Evolutionary conservation across 2,329 filamentous ascomycete genomes (phyloP), one percentile per base, ranked within the genome.

Genomic region (Aureobasidium sp.): DNA sequence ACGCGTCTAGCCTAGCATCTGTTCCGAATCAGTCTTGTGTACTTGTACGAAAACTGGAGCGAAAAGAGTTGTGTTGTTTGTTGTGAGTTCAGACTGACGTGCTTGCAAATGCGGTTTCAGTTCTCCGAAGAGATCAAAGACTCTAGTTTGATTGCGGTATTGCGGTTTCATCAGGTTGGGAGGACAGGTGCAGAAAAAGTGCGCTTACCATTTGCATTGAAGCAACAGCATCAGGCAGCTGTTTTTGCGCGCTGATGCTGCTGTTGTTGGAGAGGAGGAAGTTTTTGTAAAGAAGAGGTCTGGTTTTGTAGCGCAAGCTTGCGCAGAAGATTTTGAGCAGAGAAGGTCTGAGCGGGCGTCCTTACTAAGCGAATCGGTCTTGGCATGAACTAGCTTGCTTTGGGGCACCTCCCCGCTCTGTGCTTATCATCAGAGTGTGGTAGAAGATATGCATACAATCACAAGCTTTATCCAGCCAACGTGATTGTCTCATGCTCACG

Each of bases 51-150:
- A 46, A 3, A 7, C 5, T 23, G 34, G 27, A 42, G 47, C 29
- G 37, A 51, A 51, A 9, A 32, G 7, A 44, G 34, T 32, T 42
- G 58, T 7, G 9, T 32, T 46, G 39, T 34, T 44, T 57, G 53
- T 57, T 46, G 37, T 53, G 52, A 63, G 46, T 67, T 94, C 90
- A 94, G 90, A 91, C 90, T 94, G 90, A 94, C 89, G 89, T 93
- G 87, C 84, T 62, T 67, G 87, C 77, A 90, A 86, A 57, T 67
- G 74, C 76, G 85, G 87, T 93, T 92, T 92, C 89, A 93, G 87
- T 83, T 79, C 68, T 66, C 82, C 85, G 82, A 75, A 74, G 75
- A 80, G 88, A 86, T 95, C 90, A 94, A 94, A 95, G 90, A 95
- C 90, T 95, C 90, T 95, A 95, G 89, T 92, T 92, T 82, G 57